These are phyloP conservation scores for Lepiota venenata DNA, from an alignment of 768 basidiomycete genomes.

Conservation along the genomic window DNA sequence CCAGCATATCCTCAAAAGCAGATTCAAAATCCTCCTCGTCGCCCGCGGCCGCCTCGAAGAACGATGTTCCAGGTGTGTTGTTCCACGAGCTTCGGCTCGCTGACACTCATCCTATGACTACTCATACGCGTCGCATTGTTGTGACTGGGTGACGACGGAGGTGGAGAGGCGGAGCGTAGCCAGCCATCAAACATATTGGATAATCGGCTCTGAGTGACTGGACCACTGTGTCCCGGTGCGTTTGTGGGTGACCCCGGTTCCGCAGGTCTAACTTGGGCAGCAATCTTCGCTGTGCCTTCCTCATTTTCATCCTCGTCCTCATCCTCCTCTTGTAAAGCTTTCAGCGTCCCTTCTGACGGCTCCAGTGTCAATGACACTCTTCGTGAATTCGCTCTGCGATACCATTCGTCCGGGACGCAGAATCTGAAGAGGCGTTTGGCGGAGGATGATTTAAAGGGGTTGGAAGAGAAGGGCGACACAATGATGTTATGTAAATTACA, in stretches of 20 bases:
- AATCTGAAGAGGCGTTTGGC: conserved; percentile 52
- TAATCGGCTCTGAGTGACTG: conserved; percentile 56
- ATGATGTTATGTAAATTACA: conserved; percentile 42
- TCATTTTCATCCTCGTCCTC: conserved; percentile 39
- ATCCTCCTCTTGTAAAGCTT: conserved; percentile 45
- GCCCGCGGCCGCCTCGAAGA: conserved; percentile 21
- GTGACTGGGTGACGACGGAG: conserved; percentile 31
- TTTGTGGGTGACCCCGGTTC: conserved; percentile 15
- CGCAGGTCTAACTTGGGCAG: conserved; percentile 17
- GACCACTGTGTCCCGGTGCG: conserved; percentile 47
- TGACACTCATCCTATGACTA: conserved; percentile 58
- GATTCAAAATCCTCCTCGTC: conserved; percentile 33
- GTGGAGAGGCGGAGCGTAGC: conserved; percentile 42
- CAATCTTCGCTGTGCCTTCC: conserved; percentile 63
- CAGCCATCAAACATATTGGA: conserved; percentile 68
- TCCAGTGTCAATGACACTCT: conserved; percentile 42
- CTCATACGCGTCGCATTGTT: conserved; percentile 28
- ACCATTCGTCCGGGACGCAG: conserved; percentile 81
- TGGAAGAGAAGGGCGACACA: conserved; percentile 34
- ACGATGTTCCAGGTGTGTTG: conserved; percentile 25
- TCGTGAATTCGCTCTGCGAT: conserved; percentile 62
- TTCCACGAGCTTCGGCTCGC: conserved; percentile 64
- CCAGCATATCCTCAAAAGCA: conserved; percentile 71
- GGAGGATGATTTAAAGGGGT: conserved; percentile 35
- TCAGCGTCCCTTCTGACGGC: conserved; percentile 50